Base-by-base conservation (phyloP, 1,284 basidiomycete genomes). In the Ganoderma lingzhi region DNA sequence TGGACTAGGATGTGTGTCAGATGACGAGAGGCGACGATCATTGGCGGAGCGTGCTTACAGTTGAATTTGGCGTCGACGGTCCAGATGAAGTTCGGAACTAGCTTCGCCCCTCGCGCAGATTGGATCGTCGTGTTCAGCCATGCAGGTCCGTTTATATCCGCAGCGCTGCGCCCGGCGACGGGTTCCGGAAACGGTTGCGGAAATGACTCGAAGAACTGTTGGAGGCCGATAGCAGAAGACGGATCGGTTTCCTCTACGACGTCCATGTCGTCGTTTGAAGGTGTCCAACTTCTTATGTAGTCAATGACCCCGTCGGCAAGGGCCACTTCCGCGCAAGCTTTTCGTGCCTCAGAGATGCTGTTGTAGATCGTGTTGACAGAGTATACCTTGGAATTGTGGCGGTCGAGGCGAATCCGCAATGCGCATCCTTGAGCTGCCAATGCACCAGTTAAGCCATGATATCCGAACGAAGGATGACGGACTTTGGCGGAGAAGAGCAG, bases 151-250 rank as follows among this genome's bases (percentile, higher is more conserved):
- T 89, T 89, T 67, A 89, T 82, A 62, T 88, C 85, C 0, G 77
- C 68, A 4, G 83, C 85, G 2, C 80, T 76, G 69, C 83, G 83
- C 10, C 82, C 81, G 1, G 80, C 81, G 12, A 88, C 80, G 8
- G 79, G 71, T 71, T 89, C 89, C 0, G 87, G 86, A 64, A 90
- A 86, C 2, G 88, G 89, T 61, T 83, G 82, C 1, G 90, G 88
- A 45, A 92, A 82, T 4, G 84, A 77, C 30, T 90, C 88, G 73
- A 84, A 89, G 77, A 88, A 91, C 0, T 78, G 77, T 70, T 90
- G 87, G 0, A 91, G 79, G 0, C 83, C 80, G 59, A 84, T 74
- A 9, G 73, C 14, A 9, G 70, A 61, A 62, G 48, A 51, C 28
- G 39, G 35, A 30, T 35, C 53, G 12, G 62, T 41, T 51, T 73